These are phyloP conservation scores for Pythium sp. DNA, from an alignment of 352 stramenopile genomes.

Conservation along the genomic window DNA sequence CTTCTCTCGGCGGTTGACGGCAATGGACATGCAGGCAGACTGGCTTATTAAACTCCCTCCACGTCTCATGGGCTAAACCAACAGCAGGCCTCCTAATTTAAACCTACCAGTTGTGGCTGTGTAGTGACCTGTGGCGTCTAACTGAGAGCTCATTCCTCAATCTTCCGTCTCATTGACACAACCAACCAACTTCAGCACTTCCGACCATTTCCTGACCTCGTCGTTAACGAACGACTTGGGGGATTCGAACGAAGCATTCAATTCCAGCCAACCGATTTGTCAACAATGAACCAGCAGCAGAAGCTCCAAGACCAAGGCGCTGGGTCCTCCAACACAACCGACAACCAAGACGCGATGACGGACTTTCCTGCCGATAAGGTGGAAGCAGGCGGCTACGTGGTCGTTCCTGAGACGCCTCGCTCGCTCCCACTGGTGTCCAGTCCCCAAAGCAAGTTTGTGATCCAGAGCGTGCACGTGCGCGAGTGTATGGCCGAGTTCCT, in stretches of 20 bases:
- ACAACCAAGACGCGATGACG: conserved; percentile 15
- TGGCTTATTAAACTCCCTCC: not conserved
- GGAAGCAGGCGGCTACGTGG: conserved; percentile 13
- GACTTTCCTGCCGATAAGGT: conserved; percentile 15
- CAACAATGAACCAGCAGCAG: conserved; percentile 4
- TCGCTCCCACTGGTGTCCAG: not conserved
- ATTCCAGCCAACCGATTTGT: not conserved
- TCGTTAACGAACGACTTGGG: not conserved
- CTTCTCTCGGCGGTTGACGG: not conserved
- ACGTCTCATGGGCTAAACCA: not conserved
- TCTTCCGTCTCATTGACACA: conserved; percentile 1
- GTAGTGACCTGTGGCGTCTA: not conserved
- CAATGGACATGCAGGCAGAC: not conserved
- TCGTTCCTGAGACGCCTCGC: conserved; percentile 6
- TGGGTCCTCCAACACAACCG: conserved; percentile 15
- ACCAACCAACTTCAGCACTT: not conserved
- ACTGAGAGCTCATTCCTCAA: not conserved
- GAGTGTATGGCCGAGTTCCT: conserved; percentile 69
- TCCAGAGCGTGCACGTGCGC: conserved; percentile 36
- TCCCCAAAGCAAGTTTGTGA: conserved; percentile 2
- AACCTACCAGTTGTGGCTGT: not conserved
- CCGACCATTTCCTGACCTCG: not conserved
- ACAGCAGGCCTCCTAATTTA: not conserved
- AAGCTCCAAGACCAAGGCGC: conserved; percentile 1
- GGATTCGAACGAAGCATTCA: not conserved